A percentile compares a stretch with the other conserved stretches of the same genome.
phyloP scores from a whole-genome alignment of 2,329 filamentous ascomycete species.

The Xylariales sp. region DNA sequence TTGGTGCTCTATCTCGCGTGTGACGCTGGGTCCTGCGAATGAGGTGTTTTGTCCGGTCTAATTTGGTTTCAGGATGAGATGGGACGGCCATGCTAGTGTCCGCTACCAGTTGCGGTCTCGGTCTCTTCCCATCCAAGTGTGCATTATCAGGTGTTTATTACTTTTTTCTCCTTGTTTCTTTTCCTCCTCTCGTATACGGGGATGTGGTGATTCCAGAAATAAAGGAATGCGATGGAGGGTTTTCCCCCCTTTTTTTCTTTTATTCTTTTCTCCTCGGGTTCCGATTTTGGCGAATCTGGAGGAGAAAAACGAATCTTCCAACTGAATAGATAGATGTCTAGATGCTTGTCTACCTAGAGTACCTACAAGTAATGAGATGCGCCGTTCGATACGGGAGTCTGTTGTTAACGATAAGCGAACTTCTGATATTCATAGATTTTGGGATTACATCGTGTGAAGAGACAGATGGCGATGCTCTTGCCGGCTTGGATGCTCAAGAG shows the following conservation, averaged over 20 bases:
- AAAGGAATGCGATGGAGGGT: slow-evolving; percentile 1
- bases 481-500: neutral
- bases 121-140: neutral
- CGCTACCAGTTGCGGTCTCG: slow-evolving; percentile 10
- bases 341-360: slow-evolving; percentile 10
- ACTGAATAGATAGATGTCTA: slow-evolving; percentile 16
- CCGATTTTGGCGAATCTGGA: neutral
- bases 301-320: neutral
- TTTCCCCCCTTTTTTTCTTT: neutral
- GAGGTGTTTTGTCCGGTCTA: slow-evolving; percentile 11
- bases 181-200: neutral
- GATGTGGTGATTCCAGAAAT: neutral
- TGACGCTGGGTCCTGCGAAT: neutral
- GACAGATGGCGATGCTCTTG: neutral
- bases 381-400: neutral
- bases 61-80: slow-evolving; percentile 1
- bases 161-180: neutral
- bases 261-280: neutral
- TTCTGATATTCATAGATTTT: neutral
- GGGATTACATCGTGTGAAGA: neutral
- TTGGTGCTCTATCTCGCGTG: slow-evolving; percentile 12
- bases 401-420: slow-evolving; percentile 10
- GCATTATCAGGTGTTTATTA: slow-evolving; percentile 34
- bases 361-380: neutral
- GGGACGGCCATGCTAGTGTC: slow-evolving; percentile 11